Base-by-base conservation (phyloP, 495 filamentous ascomycete species). In the Pseudomonodictys pantanalensis region DNA sequence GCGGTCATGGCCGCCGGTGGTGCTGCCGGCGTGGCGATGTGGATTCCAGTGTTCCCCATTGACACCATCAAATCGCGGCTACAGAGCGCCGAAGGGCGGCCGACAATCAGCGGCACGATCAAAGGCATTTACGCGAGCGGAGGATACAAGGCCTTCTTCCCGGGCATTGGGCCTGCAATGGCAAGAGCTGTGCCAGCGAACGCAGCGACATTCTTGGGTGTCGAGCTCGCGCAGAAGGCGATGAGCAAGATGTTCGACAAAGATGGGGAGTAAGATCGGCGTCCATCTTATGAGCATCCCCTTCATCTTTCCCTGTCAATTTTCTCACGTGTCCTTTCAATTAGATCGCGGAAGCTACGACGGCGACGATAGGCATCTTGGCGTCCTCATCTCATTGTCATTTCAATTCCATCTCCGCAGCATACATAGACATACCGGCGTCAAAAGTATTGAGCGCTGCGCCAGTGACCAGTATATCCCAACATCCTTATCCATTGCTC, bases 11-110 rank as follows among this genome's bases (percentile, higher is more conserved):
- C 82, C 32, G 93, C 93, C 0, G 93, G 93, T 57, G 93, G 89
- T 43, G 87, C 85, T 0, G 93, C 93, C 0, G 93, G 93, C 67
- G 85, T 99, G 45, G 91, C 93, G 22, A 99, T 99, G 95, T 99
- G 93, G 93, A 89, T 97, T 59, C 90, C 95, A 23, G 91, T 99
- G 18, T 99, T 99, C 81, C 93, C 93, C 4, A 79, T 99, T 52
- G 93, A 99, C 68, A 99, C 93, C 0, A 84, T 99, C 73, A 99
- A 99, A 82, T 90, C 84, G 54, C 79, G 92, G 49, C 72, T 99
- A 72, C 93, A 99, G 81, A 93, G 90, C 39, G 89, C 90, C 23
- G 89, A 93, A 60, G 92, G 92, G 17, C 86, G 86, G 57, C 87
- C 90, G 23, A 92, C 89, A 1, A 87, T 99, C 33, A 80, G 86